Evolutionary conservation across 257 asterid species (phyloP), one percentile per base, ranked within the genome.

Genomic region (Scutellaria minor): DNA sequence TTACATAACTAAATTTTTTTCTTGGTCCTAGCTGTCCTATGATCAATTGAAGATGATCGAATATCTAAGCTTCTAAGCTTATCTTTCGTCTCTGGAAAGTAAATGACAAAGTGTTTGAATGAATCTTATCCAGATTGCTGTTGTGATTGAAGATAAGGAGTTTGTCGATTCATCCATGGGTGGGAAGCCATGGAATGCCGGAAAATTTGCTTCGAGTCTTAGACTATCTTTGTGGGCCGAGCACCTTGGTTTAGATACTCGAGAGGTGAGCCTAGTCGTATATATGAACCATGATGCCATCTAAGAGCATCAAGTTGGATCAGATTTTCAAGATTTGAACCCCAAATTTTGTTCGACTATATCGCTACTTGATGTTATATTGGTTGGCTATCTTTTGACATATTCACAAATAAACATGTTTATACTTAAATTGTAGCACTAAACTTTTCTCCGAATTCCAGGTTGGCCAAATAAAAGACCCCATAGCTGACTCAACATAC

Each of bases 201-300:
- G 98, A 73, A 87, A 85, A 72, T 94, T 89, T 71, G 57, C 97
- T 75, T 81, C 67, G 68, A 85, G 81, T 53, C 97, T 94, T 66
- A 80, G 98, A 79, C 79, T 88, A 64, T 88, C 91, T 45, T 77
- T 94, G 83, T 94, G 98, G 98, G 85, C 93, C 2, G 98, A 94
- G 84, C 98, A 94, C 78, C 95, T 94, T 44, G 97, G 97, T 74
- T 78, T 94, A 41, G 24, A 24, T 37, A 14, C 86, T 53, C 74
- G 81, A 54, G 95, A 93, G 96, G 98, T 91, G 61, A 77, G 82
- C 82, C 9, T 14, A 24, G 39, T 75, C 63, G 35, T 7, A 48
- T 51, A 37, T 12, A 41, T 59, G 60, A 64, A 52, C 51, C 31
- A 41, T 54, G 71, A 61, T 60, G 58, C 9, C 15, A 44, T 58